Evolutionary conservation across 495 filamentous ascomycete species (phyloP).

Genomic region (Articulospora tetracladia): DNA sequence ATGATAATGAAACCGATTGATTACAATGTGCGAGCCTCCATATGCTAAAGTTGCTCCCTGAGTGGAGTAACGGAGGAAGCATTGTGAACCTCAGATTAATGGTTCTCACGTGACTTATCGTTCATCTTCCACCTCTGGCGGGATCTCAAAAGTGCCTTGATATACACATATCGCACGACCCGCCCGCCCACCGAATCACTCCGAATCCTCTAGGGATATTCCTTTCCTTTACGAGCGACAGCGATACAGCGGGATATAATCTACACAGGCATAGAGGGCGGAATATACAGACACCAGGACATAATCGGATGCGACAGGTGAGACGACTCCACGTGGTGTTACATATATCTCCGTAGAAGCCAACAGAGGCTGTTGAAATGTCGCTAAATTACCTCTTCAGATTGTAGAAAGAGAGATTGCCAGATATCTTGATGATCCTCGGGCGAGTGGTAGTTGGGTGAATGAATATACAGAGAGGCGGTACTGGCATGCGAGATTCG

Average conservation of each 20-base stretch:
- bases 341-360: constrained; percentile 15
- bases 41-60: background rate
- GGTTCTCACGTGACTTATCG: background rate
- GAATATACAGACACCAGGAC: constrained; percentile 5
- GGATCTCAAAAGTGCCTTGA: constrained; percentile 12
- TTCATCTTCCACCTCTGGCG: constrained; percentile 5
- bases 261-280: constrained; percentile 6
- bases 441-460: constrained; percentile 12
- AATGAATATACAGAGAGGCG: constrained; percentile 17
- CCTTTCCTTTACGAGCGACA: constrained; percentile 3
- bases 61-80: background rate
- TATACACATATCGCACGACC: constrained; percentile 21
- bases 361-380: constrained; percentile 3
- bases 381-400: constrained; percentile 11
- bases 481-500: constrained; percentile 18
- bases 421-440: constrained; percentile 15
- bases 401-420: background rate
- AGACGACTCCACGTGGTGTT: constrained; percentile 25
- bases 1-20: background rate
- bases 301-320: constrained; percentile 20
- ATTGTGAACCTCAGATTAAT: background rate
- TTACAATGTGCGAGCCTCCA: background rate
- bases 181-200: constrained; percentile 13
- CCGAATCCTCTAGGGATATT: constrained; percentile 9
- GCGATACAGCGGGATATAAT: background rate